Evolutionary conservation across 2,329 filamentous ascomycete species (phyloP).

Genomic region (Cadophora luteo-olivacea): DNA sequence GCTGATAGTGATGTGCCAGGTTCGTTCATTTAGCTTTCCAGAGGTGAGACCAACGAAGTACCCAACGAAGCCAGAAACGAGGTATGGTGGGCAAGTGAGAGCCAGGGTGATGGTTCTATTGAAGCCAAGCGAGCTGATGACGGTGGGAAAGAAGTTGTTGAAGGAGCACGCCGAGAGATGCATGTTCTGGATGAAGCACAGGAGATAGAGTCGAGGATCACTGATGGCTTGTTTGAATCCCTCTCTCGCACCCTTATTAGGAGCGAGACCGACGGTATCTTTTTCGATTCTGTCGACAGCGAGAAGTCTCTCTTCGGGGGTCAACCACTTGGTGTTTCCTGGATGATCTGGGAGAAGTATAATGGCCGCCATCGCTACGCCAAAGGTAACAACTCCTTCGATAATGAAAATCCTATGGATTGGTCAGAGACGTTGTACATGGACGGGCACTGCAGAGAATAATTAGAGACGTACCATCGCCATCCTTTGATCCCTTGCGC

Average conservation of each 20-base stretch:
- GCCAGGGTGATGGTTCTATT: conserved; percentile 52
- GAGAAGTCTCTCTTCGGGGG: conserved; percentile 47
- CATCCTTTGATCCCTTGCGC: conserved; percentile 49
- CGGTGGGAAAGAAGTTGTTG: conserved; percentile 53
- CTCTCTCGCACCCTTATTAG: conserved; percentile 49
- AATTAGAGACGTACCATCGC: conserved; percentile 43
- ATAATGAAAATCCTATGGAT: conserved; percentile 46
- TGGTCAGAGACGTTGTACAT: neutral
- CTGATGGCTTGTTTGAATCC: conserved; percentile 48
- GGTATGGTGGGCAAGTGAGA: conserved; percentile 47
- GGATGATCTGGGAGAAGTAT: conserved; percentile 48
- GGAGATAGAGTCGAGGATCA: conserved; percentile 47
- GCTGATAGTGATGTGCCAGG: conserved; percentile 43
- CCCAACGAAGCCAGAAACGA: conserved; percentile 36
- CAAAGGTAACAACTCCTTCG: conserved; percentile 47
- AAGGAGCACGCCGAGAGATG: conserved; percentile 52
- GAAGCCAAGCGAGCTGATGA: conserved; percentile 54
- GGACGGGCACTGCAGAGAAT: neutral
- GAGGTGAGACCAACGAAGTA: conserved; percentile 36
- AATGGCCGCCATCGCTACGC: conserved; percentile 44
- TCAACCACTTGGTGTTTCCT: conserved; percentile 47
- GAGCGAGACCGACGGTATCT: conserved; percentile 52
- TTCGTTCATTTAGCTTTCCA: conserved; percentile 42
- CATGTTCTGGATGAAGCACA: conserved; percentile 54
- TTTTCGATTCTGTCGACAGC: conserved; percentile 52